These are phyloP conservation scores for Citrullus amarus DNA, from an alignment of 306 rosid species.

Conservation along the genomic window DNA sequence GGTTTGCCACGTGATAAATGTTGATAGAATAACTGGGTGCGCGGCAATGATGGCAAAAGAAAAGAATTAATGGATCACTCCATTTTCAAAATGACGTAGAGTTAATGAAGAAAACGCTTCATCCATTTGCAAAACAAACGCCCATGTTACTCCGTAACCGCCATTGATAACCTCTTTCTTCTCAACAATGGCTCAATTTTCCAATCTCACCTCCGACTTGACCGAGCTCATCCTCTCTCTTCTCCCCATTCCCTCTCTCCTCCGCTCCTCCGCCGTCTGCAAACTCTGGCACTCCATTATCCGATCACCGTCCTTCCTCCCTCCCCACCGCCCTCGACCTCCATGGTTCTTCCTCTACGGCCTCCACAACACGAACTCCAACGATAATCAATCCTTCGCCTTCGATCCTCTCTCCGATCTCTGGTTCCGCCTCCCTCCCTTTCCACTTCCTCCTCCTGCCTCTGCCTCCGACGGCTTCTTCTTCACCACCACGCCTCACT, in stretches of 20 bases:
- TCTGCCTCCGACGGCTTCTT: constrained; percentile 33
- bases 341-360: constrained; percentile 85
- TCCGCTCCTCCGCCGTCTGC: constrained; percentile 57
- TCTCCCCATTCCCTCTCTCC: constrained; percentile 47
- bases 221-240: constrained; percentile 43
- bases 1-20: too few species aligned
- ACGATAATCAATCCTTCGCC: constrained; percentile 67
- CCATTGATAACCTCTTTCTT: background rate
- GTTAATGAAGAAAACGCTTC: too few species aligned
- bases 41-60: too few species aligned
- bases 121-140: background rate
- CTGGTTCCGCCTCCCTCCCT: constrained; percentile 57
- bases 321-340: background rate
- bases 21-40: too few species aligned
- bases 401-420: constrained; percentile 56
- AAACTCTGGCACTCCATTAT: constrained; percentile 52
- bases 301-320: constrained; percentile 36
- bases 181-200: constrained; percentile 33
- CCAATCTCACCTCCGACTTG: constrained; percentile 41
- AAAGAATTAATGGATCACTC: too few species aligned
- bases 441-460: constrained; percentile 18
- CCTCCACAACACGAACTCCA: constrained; percentile 67
- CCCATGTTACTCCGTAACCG: background rate
- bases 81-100: background rate
- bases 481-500: constrained; percentile 53